These are phyloP conservation scores for Kockiozyma suomiensis DNA, from an alignment of 805 yeast species.

Conservation along the genomic window DNA sequence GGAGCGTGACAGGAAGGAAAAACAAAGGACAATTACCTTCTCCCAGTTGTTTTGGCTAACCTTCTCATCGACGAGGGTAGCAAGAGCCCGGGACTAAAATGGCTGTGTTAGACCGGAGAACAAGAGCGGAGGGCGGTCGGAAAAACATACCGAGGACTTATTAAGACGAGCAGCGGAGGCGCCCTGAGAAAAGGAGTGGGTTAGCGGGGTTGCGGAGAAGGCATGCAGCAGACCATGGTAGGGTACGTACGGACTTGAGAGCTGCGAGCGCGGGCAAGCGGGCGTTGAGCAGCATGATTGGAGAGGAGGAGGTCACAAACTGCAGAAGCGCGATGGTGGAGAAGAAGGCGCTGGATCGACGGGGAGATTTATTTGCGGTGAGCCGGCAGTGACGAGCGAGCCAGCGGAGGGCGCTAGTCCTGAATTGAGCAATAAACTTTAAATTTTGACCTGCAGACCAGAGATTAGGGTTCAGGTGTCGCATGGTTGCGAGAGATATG, in stretches of 20 bases:
- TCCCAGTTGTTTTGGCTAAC: slow-evolving; percentile 66
- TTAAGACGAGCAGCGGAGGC: slow-evolving; percentile 17
- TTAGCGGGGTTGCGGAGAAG: neutral
- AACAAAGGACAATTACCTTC: slow-evolving; percentile 2
- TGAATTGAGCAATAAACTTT: neutral
- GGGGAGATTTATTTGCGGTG: slow-evolving; percentile 19
- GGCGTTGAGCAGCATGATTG: slow-evolving; percentile 23
- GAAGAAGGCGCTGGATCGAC: slow-evolving; percentile 8
- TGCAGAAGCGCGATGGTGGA: neutral
- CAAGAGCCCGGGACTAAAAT: slow-evolving; percentile 20
- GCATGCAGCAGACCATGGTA: neutral
- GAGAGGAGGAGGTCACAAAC: neutral
- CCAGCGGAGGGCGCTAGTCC: slow-evolving; percentile 5
- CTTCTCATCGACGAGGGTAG: slow-evolving; percentile 52
- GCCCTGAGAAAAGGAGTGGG: neutral
- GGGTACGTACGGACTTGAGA: slow-evolving; percentile 24
- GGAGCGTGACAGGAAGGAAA: neutral
- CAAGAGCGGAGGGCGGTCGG: neutral
- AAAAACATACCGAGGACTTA: slow-evolving; percentile 10
- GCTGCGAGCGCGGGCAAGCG: slow-evolving; percentile 24
- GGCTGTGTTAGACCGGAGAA: neutral
- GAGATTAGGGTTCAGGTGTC: slow-evolving; percentile 6
- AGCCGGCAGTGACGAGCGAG: slow-evolving; percentile 9
- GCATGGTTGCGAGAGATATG: neutral
- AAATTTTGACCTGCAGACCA: slow-evolving; percentile 16